These are phyloP conservation scores for Heteromeles arbutifolia DNA, from an alignment of 306 rosid species.

Conservation along the genomic window DNA sequence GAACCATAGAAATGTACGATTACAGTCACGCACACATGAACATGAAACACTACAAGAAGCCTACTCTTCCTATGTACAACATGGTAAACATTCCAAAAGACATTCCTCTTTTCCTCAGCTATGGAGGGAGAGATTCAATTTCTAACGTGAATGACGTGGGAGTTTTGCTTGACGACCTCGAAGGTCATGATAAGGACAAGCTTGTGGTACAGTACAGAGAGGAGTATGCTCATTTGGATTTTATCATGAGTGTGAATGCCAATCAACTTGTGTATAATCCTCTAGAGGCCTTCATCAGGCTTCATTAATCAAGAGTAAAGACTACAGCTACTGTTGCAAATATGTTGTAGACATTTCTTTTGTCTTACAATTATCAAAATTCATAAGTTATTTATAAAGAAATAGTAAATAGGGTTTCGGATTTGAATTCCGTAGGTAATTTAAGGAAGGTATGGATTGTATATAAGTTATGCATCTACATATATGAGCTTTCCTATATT, in stretches of 20 bases:
- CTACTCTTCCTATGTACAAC: constrained; percentile 51
- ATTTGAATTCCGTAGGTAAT: too few relatives aligned
- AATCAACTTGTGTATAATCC: constrained; percentile 46
- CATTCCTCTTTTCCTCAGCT: constrained; percentile 50
- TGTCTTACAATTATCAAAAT: too few relatives aligned
- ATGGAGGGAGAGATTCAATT: constrained; percentile 55
- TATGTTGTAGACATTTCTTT: too few relatives aligned
- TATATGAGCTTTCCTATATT: too few relatives aligned
- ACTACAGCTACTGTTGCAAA: neutral
- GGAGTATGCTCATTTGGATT: constrained; percentile 67
- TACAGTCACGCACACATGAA: constrained; percentile 32
- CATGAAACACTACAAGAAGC: constrained; percentile 35
- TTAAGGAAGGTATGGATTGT: too few relatives aligned
- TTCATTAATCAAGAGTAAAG: constrained; percentile 25
- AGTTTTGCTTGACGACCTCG: constrained; percentile 32
- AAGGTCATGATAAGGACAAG: constrained; percentile 44
- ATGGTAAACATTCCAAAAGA: constrained; percentile 46
- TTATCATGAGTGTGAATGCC: constrained; percentile 55
- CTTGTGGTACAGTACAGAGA: constrained; percentile 51
- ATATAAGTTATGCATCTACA: too few relatives aligned
- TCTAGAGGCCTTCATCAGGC: constrained; percentile 46
- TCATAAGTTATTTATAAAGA: too few relatives aligned
- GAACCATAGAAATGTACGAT: constrained; percentile 45
- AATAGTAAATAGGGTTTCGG: too few relatives aligned
- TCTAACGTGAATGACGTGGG: constrained; percentile 50